Percentiles rank a stretch among this genome's conserved stretches.
Conservation (phyloP, 164 flowering plant species). For the Houttuynia cordata region DNA sequence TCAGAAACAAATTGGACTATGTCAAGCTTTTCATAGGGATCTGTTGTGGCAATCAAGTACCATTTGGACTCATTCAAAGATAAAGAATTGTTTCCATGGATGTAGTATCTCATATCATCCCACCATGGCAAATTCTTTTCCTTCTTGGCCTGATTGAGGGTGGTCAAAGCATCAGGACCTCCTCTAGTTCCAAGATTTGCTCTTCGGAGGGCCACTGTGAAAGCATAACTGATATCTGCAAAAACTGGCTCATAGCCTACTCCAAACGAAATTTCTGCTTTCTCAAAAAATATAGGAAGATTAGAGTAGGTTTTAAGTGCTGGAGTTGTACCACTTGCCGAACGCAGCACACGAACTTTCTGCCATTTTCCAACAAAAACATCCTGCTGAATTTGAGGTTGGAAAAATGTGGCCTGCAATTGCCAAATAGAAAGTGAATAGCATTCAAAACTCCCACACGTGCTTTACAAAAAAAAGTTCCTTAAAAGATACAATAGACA, state of each 20-base stretch:
- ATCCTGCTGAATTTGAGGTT: constrained; percentile 83
- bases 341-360: constrained; percentile 79
- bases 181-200: constrained; percentile 69
- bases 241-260: constrained; percentile 91
- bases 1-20: constrained; percentile 62
- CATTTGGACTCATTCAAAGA: constrained; percentile 51
- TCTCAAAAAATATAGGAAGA: constrained; percentile 72
- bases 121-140: constrained; percentile 98
- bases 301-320: constrained; percentile 83
- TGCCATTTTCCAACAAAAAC: constrained; percentile 94
- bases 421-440: too few species aligned
- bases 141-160: constrained; percentile 55
- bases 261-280: constrained; percentile 71
- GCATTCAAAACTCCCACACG: neutral
- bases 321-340: constrained; percentile 96
- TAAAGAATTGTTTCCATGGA: constrained; percentile 69
- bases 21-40: constrained; percentile 87
- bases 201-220: constrained; percentile 95
- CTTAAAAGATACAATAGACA: too few species aligned
- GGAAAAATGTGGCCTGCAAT: constrained; percentile 88
- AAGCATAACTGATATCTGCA: constrained; percentile 92
- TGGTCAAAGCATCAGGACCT: constrained; percentile 10
- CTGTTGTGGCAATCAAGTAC: constrained; percentile 72
- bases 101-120: constrained; percentile 89
- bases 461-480: neutral